Evolutionary conservation across 148 eudicot genomes (phyloP).

Genomic region (Cornus kousa): DNA sequence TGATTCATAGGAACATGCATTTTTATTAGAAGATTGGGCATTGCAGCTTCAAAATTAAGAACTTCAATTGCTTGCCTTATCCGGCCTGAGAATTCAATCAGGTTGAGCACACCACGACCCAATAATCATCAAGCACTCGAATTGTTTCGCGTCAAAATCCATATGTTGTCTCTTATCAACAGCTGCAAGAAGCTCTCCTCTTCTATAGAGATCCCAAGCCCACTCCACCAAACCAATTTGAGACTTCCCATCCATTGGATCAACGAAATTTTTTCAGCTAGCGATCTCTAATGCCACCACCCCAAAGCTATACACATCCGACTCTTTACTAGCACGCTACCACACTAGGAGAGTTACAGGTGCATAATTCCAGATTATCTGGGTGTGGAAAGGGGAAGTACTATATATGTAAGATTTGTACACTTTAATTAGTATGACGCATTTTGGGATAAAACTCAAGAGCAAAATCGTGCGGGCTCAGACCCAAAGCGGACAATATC

Average conservation of each 20-base stretch:
- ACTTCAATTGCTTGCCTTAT: constrained; percentile 44
- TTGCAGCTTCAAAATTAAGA: constrained; percentile 38
- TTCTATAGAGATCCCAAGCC: constrained; percentile 48
- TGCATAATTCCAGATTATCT: too few relatives aligned
- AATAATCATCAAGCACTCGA: constrained; percentile 41
- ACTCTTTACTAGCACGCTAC: constrained; percentile 56
- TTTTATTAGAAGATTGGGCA: constrained; percentile 25
- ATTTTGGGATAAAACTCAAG: too few relatives aligned
- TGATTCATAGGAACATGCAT: constrained; percentile 25
- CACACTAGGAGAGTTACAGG: too few relatives aligned
- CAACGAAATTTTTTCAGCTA: constrained; percentile 33
- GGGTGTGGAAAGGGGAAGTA: too few relatives aligned
- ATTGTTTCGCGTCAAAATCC: constrained; percentile 30
- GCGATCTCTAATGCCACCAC: constrained; percentile 50
- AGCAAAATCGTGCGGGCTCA: too few relatives aligned
- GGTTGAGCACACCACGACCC: constrained; percentile 67
- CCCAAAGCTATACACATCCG: constrained; percentile 58
- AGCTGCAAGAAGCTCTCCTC: constrained; percentile 27
- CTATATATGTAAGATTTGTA: too few relatives aligned
- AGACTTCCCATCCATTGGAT: neutral
- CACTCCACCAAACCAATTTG: constrained; percentile 34
- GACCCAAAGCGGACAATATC: too few relatives aligned
- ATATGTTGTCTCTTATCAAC: constrained; percentile 28
- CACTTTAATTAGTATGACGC: too few relatives aligned
- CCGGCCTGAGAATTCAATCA: constrained; percentile 34